These are phyloP conservation scores for Aspergillus cavernicola DNA, from an alignment of 495 filamentous ascomycete genomes.

Conservation along the genomic window DNA sequence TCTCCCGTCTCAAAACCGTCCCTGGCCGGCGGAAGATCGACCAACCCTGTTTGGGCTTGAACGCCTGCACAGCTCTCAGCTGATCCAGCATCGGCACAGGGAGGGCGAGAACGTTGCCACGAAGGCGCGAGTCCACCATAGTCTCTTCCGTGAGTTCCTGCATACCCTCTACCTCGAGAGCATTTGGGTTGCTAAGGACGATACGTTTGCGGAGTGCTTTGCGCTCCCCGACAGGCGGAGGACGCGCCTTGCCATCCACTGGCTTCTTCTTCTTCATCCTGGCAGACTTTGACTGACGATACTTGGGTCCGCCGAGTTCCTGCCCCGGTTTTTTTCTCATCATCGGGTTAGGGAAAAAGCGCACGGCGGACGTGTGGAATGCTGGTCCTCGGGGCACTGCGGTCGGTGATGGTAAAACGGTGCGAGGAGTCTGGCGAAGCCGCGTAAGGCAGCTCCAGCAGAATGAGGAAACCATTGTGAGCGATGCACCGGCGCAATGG, in stretches of 20 bases:
- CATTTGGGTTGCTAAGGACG: constrained; percentile 89
- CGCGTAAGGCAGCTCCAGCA: constrained; percentile 65
- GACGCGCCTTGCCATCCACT: constrained; percentile 36
- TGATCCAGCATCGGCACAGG: constrained; percentile 68
- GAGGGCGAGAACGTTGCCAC: constrained; percentile 65
- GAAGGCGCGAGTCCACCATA: constrained; percentile 49
- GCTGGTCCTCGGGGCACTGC: constrained; percentile 35
- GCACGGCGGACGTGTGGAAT: constrained; percentile 43
- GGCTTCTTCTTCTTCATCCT: constrained; percentile 51
- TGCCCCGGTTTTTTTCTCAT: constrained; percentile 31
- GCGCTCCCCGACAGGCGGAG: constrained; percentile 70
- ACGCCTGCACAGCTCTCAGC: constrained; percentile 77
- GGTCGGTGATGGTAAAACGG: constrained; percentile 31
- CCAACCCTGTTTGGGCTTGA: constrained; percentile 91
- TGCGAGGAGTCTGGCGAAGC: constrained; percentile 47
- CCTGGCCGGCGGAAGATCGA: constrained; percentile 76
- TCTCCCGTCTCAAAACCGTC: constrained; percentile 70
- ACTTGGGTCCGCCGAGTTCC: constrained; percentile 26
- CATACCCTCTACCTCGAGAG: constrained; percentile 67
- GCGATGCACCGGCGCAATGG: constrained; percentile 30
- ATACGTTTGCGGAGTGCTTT: constrained; percentile 84
- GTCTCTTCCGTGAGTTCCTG: constrained; percentile 53
- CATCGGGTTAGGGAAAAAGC: constrained; percentile 37
- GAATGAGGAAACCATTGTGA: constrained; percentile 61
- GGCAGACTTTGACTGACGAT: constrained; percentile 38